Percentiles rank a stretch among this genome's conserved stretches.
Evolutionary conservation across 2,329 filamentous ascomycete species (phyloP).

Genomic region (Neodidymelliopsis sp.): DNA sequence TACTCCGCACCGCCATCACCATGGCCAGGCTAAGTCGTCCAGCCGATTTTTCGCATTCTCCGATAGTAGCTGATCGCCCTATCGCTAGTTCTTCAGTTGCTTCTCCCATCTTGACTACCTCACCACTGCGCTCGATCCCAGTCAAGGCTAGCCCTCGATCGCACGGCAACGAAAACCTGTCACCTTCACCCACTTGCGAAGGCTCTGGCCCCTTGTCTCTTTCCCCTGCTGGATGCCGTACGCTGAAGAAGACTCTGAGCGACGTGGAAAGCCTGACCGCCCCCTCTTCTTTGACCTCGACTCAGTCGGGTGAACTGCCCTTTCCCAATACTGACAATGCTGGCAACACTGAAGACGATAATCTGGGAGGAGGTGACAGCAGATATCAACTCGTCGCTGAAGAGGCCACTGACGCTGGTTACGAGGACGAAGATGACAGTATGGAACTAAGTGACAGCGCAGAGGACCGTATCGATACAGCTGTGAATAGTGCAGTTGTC

Average conservation of each 20-base stretch:
- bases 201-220: not conserved
- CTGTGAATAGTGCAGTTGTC: too few species aligned
- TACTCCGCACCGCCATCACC: not conserved
- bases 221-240: slow-evolving; percentile 22
- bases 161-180: not conserved
- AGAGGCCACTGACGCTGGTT: slow-evolving; percentile 19
- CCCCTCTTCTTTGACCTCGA: not conserved
- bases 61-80: not conserved
- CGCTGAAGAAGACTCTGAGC: slow-evolving; percentile 18
- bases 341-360: not conserved
- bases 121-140: slow-evolving; percentile 3
- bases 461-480: not conserved
- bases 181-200: not conserved
- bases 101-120: slow-evolving; percentile 1
- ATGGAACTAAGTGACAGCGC: slow-evolving; percentile 25
- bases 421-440: slow-evolving; percentile 28
- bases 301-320: not conserved
- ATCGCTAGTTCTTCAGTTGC: not conserved
- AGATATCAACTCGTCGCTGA: not conserved
- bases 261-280: slow-evolving; percentile 5
- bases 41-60: not conserved
- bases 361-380: not conserved
- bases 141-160: slow-evolving; percentile 3
- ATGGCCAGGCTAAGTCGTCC: slow-evolving; percentile 14
- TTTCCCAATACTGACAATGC: not conserved